These are phyloP conservation scores for Bisporella sp. DNA, from an alignment of 2,329 filamentous ascomycete genomes.

Conservation along the genomic window DNA sequence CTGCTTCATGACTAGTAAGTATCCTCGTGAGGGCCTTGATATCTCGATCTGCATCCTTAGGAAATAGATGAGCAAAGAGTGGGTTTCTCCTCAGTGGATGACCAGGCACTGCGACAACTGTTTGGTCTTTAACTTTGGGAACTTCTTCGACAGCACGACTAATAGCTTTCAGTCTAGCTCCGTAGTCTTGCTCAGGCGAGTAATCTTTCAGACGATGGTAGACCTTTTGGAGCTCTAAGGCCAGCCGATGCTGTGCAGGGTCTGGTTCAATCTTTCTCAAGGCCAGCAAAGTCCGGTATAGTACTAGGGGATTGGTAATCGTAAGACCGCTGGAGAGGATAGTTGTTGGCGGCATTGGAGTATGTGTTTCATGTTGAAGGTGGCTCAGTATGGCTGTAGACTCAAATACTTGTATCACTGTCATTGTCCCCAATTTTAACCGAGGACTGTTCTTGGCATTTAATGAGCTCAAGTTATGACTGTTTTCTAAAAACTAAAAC, in stretches of 20 bases:
- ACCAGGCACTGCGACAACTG: slow-evolving; percentile 39
- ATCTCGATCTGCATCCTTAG: slow-evolving; percentile 45
- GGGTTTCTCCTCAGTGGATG: slow-evolving; percentile 54
- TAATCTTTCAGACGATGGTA: slow-evolving; percentile 75
- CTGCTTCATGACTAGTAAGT: slow-evolving; percentile 64
- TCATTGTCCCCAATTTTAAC: no score
- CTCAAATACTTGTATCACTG: no score
- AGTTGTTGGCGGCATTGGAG: not conserved
- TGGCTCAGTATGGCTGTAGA: no score
- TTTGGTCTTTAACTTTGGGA: slow-evolving; percentile 26
- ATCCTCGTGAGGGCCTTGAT: slow-evolving; percentile 59
- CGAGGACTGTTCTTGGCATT: no score
- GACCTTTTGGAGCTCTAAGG: slow-evolving; percentile 69
- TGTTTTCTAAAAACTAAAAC: no score
- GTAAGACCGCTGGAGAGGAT: slow-evolving; percentile 41
- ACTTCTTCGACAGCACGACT: slow-evolving; percentile 33
- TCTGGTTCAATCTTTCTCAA: slow-evolving; percentile 59
- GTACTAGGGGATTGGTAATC: slow-evolving; percentile 67
- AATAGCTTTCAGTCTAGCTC: slow-evolving; percentile 55
- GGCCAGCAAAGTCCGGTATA: slow-evolving; percentile 65
- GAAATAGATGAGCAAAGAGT: slow-evolving; percentile 53
- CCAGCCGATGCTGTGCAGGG: slow-evolving; percentile 64
- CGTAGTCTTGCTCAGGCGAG: slow-evolving; percentile 64
- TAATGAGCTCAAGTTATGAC: no score
- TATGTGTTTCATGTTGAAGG: no score